A percentile compares a stretch with the other conserved stretches of the same genome.
Conservation (phyloP, 495 filamentous ascomycete species). For the Penicillium malachiteum region DNA sequence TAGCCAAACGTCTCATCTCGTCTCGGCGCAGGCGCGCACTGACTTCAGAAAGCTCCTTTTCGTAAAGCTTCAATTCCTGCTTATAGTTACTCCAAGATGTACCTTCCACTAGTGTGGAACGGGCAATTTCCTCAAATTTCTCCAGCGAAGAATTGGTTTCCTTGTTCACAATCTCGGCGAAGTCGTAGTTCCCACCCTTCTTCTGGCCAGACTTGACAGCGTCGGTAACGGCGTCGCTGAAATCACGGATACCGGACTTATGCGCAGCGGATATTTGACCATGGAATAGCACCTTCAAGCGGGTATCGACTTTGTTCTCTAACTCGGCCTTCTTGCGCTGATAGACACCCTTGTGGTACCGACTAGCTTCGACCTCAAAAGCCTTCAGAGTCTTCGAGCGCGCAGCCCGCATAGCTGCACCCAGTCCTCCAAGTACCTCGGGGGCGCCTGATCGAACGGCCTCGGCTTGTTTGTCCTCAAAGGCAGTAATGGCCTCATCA, state of each 20-base stretch:
- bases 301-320: constrained; percentile 77
- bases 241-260: constrained; percentile 82
- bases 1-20: constrained; percentile 91
- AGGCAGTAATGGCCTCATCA: constrained; percentile 74
- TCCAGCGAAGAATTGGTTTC: constrained; percentile 75
- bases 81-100: constrained; percentile 77
- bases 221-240: constrained; percentile 79
- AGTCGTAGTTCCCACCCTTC: constrained; percentile 84
- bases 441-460: constrained; percentile 67
- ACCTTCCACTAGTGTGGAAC: constrained; percentile 69
- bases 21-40: constrained; percentile 80
- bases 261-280: constrained; percentile 83
- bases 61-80: constrained; percentile 58
- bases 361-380: constrained; percentile 85
- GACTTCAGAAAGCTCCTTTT: constrained; percentile 85
- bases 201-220: constrained; percentile 91
- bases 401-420: constrained; percentile 67
- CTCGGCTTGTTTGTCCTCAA: constrained; percentile 83
- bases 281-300: constrained; percentile 83
- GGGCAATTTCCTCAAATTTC: constrained; percentile 74
- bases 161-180: constrained; percentile 85
- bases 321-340: constrained; percentile 79
- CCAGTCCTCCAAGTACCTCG: constrained; percentile 71
- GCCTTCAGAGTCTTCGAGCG: constrained; percentile 72
- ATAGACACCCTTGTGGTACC: constrained; percentile 96